Evolutionary conservation across 805 yeast species (phyloP).

Genomic region (Yarrowia divulgata): DNA sequence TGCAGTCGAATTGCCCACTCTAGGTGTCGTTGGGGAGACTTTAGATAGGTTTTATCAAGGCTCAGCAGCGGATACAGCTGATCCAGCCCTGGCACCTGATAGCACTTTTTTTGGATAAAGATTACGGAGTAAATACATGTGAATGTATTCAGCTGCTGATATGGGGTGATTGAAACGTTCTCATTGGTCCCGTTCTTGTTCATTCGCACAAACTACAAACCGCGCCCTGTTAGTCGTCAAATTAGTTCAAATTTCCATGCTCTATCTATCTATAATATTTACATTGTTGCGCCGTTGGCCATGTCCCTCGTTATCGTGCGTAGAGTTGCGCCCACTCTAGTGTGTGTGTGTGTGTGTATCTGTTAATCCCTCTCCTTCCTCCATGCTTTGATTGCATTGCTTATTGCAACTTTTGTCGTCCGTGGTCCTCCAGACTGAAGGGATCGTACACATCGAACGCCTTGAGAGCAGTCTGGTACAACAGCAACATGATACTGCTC

Average conservation of each 20-base stretch:
- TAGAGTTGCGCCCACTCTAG: not conserved
- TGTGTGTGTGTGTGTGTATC: not conserved
- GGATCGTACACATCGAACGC: constrained; percentile 52
- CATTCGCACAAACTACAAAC: too few species aligned
- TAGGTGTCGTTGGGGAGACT: too few species aligned
- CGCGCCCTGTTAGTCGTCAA: constrained; percentile 1
- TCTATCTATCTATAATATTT: constrained; percentile 38
- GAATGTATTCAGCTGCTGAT: too few species aligned
- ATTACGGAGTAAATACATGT: too few species aligned
- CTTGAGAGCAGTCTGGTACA: constrained; percentile 80
- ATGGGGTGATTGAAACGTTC: too few species aligned
- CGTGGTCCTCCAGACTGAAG: constrained; percentile 1
- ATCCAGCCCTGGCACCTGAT: too few species aligned
- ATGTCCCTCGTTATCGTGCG: constrained; percentile 7
- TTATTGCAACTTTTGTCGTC: constrained; percentile 12
- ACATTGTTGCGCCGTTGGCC: constrained; percentile 5
- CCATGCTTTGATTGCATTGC: constrained; percentile 4
- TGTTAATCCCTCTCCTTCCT: constrained; percentile 2
- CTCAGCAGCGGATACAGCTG: too few species aligned
- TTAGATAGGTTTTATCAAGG: too few species aligned
- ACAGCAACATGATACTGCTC: constrained; percentile 88
- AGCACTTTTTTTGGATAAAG: too few species aligned
- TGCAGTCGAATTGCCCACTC: too few species aligned
- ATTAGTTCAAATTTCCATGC: constrained; percentile 8
- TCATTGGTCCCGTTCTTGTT: too few species aligned